Evolutionary conservation across 768 basidiomycete species (phyloP).

Genomic region (Agrocybe praecox): DNA sequence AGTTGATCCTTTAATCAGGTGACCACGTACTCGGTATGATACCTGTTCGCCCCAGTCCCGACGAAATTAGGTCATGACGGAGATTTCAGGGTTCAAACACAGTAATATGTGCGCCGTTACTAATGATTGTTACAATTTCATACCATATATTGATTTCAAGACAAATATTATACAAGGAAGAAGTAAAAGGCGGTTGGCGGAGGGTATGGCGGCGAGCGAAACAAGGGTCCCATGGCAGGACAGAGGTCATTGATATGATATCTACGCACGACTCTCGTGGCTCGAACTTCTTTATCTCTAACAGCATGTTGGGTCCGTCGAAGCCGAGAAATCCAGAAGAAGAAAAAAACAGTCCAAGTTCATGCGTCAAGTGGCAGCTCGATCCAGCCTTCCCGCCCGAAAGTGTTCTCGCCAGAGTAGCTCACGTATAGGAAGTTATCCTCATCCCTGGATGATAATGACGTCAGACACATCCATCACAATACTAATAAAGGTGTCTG

Average conservation of each 20-base stretch:
- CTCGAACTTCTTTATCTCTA: conserved; percentile 18
- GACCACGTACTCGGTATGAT: neutral
- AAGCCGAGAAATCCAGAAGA: conserved; percentile 4
- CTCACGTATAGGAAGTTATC: conserved; percentile 99
- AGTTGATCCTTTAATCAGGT: neutral
- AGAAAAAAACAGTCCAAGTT: conserved; percentile 17
- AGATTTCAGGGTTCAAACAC: too few relatives aligned
- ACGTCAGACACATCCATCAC: conserved; percentile 24
- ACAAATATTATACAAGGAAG: conserved; percentile 21
- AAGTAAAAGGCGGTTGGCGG: conserved; percentile 11
- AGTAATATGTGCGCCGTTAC: too few relatives aligned
- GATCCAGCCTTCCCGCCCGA: conserved; percentile 61
- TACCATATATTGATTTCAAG: conserved; percentile 20
- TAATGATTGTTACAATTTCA: conserved; percentile 17
- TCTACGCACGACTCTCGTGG: conserved; percentile 11
- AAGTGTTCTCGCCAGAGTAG: conserved; percentile 98
- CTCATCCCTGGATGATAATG: conserved; percentile 76
- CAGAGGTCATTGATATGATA: conserved; percentile 4
- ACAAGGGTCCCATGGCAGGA: conserved; percentile 13
- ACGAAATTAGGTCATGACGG: too few relatives aligned
- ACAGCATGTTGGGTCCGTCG: conserved; percentile 11
- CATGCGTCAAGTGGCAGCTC: conserved; percentile 50
- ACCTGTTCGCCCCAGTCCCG: neutral
- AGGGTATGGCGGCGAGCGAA: conserved; percentile 22
- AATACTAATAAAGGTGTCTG: conserved; percentile 10